phyloP scores from a whole-genome alignment of 345 rosid species.

The Ricinus communis region DNA sequence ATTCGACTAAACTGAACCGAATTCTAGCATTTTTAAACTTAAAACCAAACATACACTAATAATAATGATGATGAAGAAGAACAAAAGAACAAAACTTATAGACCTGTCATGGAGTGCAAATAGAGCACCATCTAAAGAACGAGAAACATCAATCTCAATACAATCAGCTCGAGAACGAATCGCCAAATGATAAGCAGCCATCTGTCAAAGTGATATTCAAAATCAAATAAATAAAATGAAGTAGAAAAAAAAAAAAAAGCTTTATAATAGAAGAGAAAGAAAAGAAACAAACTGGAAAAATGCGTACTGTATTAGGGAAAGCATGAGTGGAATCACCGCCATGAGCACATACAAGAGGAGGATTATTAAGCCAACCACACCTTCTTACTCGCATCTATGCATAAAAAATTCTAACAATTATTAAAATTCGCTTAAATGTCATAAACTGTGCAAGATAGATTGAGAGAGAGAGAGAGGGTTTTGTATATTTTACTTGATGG shows the following conservation, averaged over 20 bases:
- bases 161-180: conserved; percentile 80
- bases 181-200: conserved; percentile 72
- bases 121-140: conserved; percentile 81
- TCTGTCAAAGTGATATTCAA: too few relatives aligned
- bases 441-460: conserved; percentile 3
- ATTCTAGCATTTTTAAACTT: too few relatives aligned
- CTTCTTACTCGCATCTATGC: conserved; percentile 48
- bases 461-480: too few relatives aligned
- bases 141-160: conserved; percentile 92
- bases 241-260: not conserved
- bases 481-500: conserved; percentile 60
- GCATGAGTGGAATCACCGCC: conserved; percentile 89
- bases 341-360: conserved; percentile 98
- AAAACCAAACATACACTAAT: too few relatives aligned
- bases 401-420: too few relatives aligned
- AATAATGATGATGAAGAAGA: too few relatives aligned
- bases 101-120: conserved; percentile 91
- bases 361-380: conserved; percentile 79
- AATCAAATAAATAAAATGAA: not conserved
- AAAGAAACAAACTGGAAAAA: not conserved
- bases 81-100: not conserved
- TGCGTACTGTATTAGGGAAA: conserved; percentile 71
- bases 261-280: not conserved
- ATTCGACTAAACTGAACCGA: too few relatives aligned
- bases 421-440: too few relatives aligned